Percentiles rank a stretch among this genome's conserved stretches.
Conservation (phyloP, 495 filamentous ascomycete genomes). For the Clavariopsis aquatica region DNA sequence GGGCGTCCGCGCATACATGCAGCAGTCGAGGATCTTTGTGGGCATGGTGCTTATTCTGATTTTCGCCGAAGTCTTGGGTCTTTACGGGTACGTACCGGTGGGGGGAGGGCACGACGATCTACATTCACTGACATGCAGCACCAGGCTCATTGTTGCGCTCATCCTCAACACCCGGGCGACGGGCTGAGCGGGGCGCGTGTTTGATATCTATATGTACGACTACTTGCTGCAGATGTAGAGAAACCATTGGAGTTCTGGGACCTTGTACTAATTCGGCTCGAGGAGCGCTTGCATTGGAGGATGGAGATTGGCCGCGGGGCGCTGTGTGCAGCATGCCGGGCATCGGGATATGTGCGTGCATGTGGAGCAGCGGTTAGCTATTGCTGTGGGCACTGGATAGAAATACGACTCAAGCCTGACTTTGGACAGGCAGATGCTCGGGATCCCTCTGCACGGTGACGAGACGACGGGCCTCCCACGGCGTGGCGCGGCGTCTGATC, state of each 20-base stretch:
- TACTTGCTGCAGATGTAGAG: conserved; percentile 13
- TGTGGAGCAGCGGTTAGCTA: conserved; percentile 1
- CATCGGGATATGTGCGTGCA: neutral
- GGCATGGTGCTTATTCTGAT: conserved; percentile 99
- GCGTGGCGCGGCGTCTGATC: neutral
- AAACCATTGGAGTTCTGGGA: conserved; percentile 17
- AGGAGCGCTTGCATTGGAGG: conserved; percentile 1
- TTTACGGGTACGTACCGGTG: conserved; percentile 76
- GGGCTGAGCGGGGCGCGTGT: conserved; percentile 21
- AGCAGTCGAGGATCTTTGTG: conserved; percentile 91
- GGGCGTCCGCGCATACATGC: conserved; percentile 93
- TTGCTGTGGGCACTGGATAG: neutral
- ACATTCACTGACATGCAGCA: conserved; percentile 2
- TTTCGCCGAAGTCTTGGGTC: conserved; percentile 95
- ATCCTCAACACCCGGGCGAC: conserved; percentile 48
- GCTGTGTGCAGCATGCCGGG: neutral
- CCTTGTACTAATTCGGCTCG: neutral
- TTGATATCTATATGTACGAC: conserved; percentile 15
- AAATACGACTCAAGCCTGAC: neutral
- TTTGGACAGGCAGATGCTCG: neutral
- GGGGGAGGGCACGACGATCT: neutral
- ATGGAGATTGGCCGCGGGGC: neutral
- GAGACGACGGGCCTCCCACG: neutral
- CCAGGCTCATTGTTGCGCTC: conserved; percentile 48
- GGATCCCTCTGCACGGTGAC: neutral